These are phyloP conservation scores for Pyrus bretschneideri DNA, from an alignment of 306 rosid species.

Conservation along the genomic window DNA sequence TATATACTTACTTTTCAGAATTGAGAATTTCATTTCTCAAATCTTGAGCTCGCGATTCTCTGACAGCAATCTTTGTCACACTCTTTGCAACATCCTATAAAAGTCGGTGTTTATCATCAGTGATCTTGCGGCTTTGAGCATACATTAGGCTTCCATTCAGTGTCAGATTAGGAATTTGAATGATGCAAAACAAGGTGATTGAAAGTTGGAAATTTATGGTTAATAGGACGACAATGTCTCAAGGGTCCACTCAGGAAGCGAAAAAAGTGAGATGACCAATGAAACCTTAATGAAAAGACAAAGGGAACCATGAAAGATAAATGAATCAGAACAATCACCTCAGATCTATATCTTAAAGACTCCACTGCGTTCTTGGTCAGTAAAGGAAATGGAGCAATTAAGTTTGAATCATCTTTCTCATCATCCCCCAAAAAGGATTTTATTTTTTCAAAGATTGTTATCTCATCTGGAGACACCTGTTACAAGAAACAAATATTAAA, in stretches of 20 bases:
- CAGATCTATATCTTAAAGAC: constrained; percentile 85
- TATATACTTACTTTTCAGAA: constrained; percentile 74
- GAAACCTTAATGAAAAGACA: neutral
- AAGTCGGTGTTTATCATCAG: constrained; percentile 8
- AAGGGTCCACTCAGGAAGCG: neutral
- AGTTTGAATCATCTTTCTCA: constrained; percentile 43
- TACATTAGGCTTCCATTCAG: neutral
- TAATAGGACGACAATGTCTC: neutral
- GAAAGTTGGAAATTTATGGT: neutral
- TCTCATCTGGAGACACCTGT: constrained; percentile 84
- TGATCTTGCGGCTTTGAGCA: neutral
- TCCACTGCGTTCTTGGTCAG: constrained; percentile 78
- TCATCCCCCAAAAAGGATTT: constrained; percentile 61
- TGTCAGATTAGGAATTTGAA: neutral
- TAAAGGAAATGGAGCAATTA: constrained; percentile 59
- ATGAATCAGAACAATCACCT: constrained; percentile 45
- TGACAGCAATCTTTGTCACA: constrained; percentile 76
- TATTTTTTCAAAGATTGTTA: constrained; percentile 69
- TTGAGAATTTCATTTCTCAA: constrained; percentile 89
- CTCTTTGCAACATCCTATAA: constrained; percentile 81
- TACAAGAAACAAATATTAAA: neutral
- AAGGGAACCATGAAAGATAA: neutral
- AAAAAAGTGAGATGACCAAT: neutral
- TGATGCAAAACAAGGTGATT: neutral
- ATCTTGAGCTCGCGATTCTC: constrained; percentile 87